Evolutionary conservation across 306 rosid species (phyloP).

Genomic region (Neltuma alba): DNA sequence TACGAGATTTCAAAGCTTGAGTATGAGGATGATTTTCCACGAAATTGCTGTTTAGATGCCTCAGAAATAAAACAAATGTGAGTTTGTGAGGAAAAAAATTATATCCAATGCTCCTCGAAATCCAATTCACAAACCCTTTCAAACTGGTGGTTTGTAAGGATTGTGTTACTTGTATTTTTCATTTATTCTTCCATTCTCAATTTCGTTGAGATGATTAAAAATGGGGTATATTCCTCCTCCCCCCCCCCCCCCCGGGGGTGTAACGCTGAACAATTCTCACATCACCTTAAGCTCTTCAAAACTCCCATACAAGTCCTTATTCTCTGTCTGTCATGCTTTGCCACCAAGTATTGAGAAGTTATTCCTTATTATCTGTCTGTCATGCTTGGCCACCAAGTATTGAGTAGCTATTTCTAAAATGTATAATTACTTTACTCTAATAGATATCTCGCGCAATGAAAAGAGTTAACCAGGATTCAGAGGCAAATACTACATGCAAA

Average conservation of each 20-base stretch:
- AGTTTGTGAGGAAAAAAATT: no score
- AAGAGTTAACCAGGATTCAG: constrained; percentile 27
- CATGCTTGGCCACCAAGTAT: no score
- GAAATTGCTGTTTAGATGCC: not conserved
- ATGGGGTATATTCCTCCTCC: not conserved
- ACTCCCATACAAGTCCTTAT: not conserved
- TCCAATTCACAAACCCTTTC: not conserved
- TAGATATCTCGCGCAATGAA: constrained; percentile 47
- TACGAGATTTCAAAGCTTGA: not conserved
- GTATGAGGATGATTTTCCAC: not conserved
- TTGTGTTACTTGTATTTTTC: not conserved
- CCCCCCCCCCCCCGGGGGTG: not conserved
- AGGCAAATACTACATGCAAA: constrained; percentile 31
- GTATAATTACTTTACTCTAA: constrained; percentile 8
- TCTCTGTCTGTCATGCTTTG: not conserved
- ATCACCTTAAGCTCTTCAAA: not conserved
- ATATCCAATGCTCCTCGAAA: not conserved
- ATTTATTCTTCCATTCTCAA: not conserved
- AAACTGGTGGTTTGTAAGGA: not conserved
- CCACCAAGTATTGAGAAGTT: not conserved
- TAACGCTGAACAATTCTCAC: not conserved
- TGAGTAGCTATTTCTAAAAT: no score
- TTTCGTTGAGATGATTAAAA: not conserved
- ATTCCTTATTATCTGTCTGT: no score
- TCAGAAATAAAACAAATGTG: not conserved